Evolutionary conservation across 345 rosid species (phyloP).

Genomic region (Pistacia integerrima): DNA sequence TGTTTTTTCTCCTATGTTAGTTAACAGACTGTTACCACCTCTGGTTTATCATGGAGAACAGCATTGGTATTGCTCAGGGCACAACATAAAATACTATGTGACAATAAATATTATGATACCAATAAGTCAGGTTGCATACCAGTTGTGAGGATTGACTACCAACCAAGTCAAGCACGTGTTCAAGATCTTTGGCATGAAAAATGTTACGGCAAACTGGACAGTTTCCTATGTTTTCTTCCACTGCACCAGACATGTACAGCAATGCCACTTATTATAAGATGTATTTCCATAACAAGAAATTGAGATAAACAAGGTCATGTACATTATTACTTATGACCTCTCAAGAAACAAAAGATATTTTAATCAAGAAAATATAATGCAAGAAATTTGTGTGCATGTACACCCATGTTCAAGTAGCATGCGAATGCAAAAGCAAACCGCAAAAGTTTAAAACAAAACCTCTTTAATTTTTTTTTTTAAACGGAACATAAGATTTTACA

Average conservation of each 20-base stretch:
- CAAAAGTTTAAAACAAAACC: not conserved
- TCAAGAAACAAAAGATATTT: conserved; percentile 1
- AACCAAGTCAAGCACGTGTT: conserved; percentile 76
- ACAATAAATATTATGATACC: not conserved
- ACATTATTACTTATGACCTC: not conserved
- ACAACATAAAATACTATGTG: not conserved
- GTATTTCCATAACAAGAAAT: conserved; percentile 3
- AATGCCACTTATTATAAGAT: conserved; percentile 5
- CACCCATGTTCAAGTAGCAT: not conserved
- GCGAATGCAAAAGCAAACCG: not conserved
- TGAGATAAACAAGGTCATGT: not conserved
- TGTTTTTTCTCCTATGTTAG: not conserved
- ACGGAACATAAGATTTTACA: not conserved
- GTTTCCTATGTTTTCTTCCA: conserved; percentile 50
- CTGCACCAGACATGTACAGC: conserved; percentile 32
- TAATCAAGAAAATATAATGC: not conserved
- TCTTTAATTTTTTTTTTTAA: not conserved
- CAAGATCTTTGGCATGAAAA: conserved; percentile 70
- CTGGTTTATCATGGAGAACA: not conserved
- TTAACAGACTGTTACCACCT: not conserved
- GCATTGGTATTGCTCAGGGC: not conserved
- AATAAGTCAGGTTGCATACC: conserved; percentile 41
- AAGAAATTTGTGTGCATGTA: not conserved
- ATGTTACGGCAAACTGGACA: conserved; percentile 93
- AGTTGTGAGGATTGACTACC: conserved; percentile 46